Evolutionary conservation across 768 basidiomycete genomes (phyloP).

Genomic region (Phylloporus arenicola): DNA sequence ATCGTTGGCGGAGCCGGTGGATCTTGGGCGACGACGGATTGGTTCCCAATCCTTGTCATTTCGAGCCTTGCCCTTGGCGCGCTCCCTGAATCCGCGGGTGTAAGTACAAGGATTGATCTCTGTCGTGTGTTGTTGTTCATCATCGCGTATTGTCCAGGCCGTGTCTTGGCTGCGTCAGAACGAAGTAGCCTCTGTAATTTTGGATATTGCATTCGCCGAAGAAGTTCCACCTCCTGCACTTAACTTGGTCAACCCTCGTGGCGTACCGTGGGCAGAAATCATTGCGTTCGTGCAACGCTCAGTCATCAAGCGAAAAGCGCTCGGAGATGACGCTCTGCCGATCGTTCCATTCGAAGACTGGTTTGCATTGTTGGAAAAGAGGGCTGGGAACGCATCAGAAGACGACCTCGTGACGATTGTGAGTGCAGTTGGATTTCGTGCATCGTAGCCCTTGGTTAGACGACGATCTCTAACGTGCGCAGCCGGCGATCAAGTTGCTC

Average conservation of each 20-base stretch:
- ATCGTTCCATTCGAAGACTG: slow-evolving; percentile 34
- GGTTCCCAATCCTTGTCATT: slow-evolving; percentile 37
- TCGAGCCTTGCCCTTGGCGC: slow-evolving; percentile 20
- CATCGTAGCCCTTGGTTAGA: too few species aligned
- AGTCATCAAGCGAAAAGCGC: slow-evolving; percentile 6
- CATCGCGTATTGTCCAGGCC: slow-evolving; percentile 15
- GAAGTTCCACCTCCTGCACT: slow-evolving; percentile 18
- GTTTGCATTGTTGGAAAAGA: slow-evolving; percentile 26
- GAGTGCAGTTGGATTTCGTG: slow-evolving; percentile 7
- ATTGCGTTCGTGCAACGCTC: slow-evolving; percentile 11
- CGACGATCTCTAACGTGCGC: too few species aligned
- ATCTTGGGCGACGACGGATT: too few species aligned
- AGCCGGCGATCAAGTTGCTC: slow-evolving; percentile 36
- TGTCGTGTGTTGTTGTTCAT: neutral
- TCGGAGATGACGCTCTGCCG: slow-evolving; percentile 13
- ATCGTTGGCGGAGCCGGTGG: too few species aligned
- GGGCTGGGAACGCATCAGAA: slow-evolving; percentile 12
- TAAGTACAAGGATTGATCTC: slow-evolving; percentile 15
- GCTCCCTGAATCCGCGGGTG: slow-evolving; percentile 29
- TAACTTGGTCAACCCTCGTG: slow-evolving; percentile 37
- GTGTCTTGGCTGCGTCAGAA: slow-evolving; percentile 43
- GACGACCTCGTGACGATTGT: slow-evolving; percentile 31
- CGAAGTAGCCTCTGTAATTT: slow-evolving; percentile 30
- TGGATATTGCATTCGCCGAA: slow-evolving; percentile 24
- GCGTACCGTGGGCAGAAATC: slow-evolving; percentile 6